A percentile compares a stretch with the other conserved stretches of the same genome.
These are phyloP conservation scores for Fagopyrum esculentum DNA, from an alignment of 148 eudicot genomes.

Conservation along the genomic window DNA sequence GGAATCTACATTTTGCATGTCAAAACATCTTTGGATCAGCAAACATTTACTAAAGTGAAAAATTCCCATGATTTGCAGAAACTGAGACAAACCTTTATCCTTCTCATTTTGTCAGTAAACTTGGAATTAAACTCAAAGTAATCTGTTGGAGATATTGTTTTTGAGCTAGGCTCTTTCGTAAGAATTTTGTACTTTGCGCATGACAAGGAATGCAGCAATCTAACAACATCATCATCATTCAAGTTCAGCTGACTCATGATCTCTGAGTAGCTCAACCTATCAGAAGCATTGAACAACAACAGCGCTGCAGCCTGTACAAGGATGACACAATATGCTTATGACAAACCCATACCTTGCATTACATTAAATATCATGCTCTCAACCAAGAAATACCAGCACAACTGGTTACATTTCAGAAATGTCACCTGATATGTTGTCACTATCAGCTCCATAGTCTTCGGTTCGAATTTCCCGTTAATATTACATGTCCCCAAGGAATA, in stretches of 20 bases:
- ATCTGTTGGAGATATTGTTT: slow-evolving; percentile 29
- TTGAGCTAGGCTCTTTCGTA: slow-evolving; percentile 30
- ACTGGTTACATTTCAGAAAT: neutral
- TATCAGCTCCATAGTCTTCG: slow-evolving; percentile 35
- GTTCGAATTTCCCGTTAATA: slow-evolving; percentile 36
- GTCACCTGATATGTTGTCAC: slow-evolving; percentile 46
- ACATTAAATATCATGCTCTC: too few species aligned
- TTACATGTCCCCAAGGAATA: slow-evolving; percentile 49
- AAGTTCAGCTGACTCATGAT: slow-evolving; percentile 36
- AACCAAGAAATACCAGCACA: too few species aligned
- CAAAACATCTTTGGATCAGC: neutral
- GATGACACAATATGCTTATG: too few species aligned
- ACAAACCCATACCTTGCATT: too few species aligned
- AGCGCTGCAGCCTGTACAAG: slow-evolving; percentile 33
- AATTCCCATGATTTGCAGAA: neutral
- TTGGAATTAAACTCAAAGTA: slow-evolving; percentile 31
- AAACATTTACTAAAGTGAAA: neutral
- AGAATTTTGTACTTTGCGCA: slow-evolving; percentile 42
- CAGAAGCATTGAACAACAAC: slow-evolving; percentile 38
- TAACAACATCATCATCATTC: slow-evolving; percentile 38
- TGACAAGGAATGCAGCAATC: slow-evolving; percentile 36
- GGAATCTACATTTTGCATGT: neutral
- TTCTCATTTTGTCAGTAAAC: slow-evolving; percentile 39
- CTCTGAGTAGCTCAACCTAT: slow-evolving; percentile 38
- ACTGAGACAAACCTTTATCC: slow-evolving; percentile 28